Evolutionary conservation across 1,284 basidiomycete species (phyloP).

Genomic region (Tilletia indica): DNA sequence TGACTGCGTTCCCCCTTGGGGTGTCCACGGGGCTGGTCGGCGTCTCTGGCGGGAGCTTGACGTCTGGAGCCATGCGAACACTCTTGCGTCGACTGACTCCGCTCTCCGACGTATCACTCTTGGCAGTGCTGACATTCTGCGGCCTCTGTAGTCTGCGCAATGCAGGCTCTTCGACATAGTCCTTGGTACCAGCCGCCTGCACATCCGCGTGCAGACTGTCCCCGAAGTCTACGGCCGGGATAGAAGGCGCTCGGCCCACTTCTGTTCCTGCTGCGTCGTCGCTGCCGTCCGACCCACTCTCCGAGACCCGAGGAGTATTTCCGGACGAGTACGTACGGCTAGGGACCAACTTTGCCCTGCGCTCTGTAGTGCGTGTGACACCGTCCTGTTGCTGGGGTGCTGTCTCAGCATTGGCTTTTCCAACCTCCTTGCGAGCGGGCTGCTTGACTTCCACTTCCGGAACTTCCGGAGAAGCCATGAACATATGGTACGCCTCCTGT

Average conservation of each 20-base stretch:
- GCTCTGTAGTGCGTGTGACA: constrained; percentile 22
- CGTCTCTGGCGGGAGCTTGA: constrained; percentile 48
- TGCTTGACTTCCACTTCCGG: constrained; percentile 13
- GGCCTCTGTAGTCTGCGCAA: constrained; percentile 2
- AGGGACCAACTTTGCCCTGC: constrained; percentile 6
- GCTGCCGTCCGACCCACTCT: constrained; percentile 17
- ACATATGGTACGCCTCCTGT: constrained; percentile 36
- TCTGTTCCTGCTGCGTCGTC: neutral
- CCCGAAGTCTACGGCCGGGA: neutral
- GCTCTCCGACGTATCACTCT: constrained; percentile 31
- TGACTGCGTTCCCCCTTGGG: constrained; percentile 21
- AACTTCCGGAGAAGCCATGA: constrained; percentile 22
- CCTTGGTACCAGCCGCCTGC: neutral
- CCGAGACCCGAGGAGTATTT: constrained; percentile 7
- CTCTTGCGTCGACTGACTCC: constrained; percentile 41
- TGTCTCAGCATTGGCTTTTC: neutral
- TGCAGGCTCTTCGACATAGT: neutral
- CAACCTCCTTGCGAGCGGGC: neutral
- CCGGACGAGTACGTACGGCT: constrained; percentile 25
- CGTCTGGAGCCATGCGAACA: constrained; percentile 51
- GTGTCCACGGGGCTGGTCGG: constrained; percentile 22
- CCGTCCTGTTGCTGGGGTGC: constrained; percentile 8
- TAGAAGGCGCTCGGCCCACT: neutral
- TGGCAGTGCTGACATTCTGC: constrained; percentile 17
- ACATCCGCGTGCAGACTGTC: neutral